These are phyloP conservation scores for Botryotinia globosa DNA, from an alignment of 2,329 filamentous ascomycete genomes.

Conservation along the genomic window DNA sequence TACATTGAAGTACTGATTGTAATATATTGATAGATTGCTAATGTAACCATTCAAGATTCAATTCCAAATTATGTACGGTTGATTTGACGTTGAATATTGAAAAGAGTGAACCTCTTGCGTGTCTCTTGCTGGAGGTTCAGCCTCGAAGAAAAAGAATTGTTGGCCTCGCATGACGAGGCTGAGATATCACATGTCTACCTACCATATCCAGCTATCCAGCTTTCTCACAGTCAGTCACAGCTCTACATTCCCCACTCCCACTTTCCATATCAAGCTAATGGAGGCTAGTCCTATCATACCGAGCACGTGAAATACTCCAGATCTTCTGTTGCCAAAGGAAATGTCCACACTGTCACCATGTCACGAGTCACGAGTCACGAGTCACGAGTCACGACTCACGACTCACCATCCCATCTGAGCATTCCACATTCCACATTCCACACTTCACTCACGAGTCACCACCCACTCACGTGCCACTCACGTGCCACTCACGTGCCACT, in stretches of 20 bases:
- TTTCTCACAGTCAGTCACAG: no score
- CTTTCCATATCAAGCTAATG: neutral
- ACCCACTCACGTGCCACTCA: no score
- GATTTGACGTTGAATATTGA: neutral
- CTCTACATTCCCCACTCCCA: no score
- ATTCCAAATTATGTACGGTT: neutral
- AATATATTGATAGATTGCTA: neutral
- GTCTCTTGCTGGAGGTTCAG: neutral
- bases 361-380: no score
- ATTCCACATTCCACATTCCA: neutral
- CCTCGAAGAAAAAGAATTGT: constrained; percentile 1
- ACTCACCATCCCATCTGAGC: no score
- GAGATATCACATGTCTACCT: constrained; percentile 12
- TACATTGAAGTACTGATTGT: accelerated
- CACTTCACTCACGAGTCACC: neutral
- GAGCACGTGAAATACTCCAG: neutral
- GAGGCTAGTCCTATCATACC: neutral
- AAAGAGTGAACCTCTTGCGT: neutral
- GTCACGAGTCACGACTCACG: no score
- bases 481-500: no score
- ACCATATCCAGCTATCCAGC: no score
- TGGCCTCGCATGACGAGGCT: neutral
- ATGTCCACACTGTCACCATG: no score
- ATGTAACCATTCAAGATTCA: neutral
- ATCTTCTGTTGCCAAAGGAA: neutral